Evolutionary conservation across 2,329 filamentous ascomycete genomes (phyloP), one percentile per base, ranked within the genome.

Genomic region (Fusarium ambrosium): DNA sequence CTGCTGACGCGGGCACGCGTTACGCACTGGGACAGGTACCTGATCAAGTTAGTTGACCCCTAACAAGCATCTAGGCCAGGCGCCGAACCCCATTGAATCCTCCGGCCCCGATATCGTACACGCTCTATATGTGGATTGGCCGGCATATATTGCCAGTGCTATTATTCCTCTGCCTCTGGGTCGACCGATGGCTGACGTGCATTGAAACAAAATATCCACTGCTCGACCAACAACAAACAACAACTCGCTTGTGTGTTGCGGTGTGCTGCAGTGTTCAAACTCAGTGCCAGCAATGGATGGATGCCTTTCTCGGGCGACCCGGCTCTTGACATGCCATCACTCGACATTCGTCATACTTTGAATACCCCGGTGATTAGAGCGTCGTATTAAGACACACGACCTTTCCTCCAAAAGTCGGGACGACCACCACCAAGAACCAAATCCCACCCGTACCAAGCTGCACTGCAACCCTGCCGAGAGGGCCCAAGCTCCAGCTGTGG

Each of bases 361-460:
- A 41, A 39, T 61, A 69, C 67, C 68, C 66, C 43, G 24, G 69
- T n/a, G 64, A 72, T 78, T 71, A 73, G 70, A 69, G 61, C 63
- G 74, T 71, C 68, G 65, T 69, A 72, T 75, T 67, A 67, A 71
- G 64, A 66, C 64, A 66, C 64, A 72, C 66, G 56, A 62, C 56
- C 68, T 64, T 58, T 37, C 58, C 53, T 51, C 32, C 45, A 48
- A 63, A 68, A 67, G 67, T 68, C 58, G 60, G 37, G 55, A 39
- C 64, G 34, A 64, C 63, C 51, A 75, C 72, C 72, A 73, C 61
- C 61, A 71, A 56, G 61, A 70, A 66, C 73, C 66, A 67, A 76
- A 66, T 73, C 61, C 59, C 69, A 69, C 63, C 70, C 39, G 37
- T 34, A 41, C 71, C 62, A 67, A 68, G 48, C 62, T 66, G 58